Percentiles rank a stretch among this genome's conserved stretches.
Conservation (phyloP, 2,329 filamentous ascomycete species). For the Chrysoporthe puriensis region DNA sequence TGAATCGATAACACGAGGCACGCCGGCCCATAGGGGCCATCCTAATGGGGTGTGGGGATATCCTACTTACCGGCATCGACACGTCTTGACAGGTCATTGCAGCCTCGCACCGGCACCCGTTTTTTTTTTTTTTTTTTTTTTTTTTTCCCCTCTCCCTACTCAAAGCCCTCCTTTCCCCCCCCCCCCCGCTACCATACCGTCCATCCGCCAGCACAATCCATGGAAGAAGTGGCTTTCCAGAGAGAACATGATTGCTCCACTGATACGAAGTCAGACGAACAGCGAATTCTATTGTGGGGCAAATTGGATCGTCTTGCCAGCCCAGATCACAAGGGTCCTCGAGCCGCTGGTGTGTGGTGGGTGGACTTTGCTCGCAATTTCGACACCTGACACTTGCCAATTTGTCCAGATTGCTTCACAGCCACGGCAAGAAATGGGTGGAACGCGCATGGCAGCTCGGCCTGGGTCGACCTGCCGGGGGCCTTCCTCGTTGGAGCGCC, state of each 20-base stretch:
- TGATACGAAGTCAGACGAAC: slow-evolving; percentile 9
- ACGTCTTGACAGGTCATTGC: neutral
- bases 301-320: neutral
- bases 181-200: no score
- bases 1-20: slow-evolving; percentile 10
- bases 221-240: neutral
- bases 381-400: slow-evolving; percentile 20
- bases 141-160: neutral
- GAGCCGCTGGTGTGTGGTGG: neutral
- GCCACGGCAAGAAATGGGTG: slow-evolving; percentile 21
- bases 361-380: slow-evolving; percentile 25
- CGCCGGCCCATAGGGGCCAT: neutral
- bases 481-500: slow-evolving; percentile 13
- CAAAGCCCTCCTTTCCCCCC: neutral
- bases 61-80: neutral
- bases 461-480: slow-evolving; percentile 5
- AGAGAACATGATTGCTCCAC: neutral
- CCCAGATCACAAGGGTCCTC: neutral
- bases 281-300: slow-evolving; percentile 8
- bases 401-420: slow-evolving; percentile 25
- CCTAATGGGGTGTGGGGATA: slow-evolving; percentile 8
- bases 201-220: neutral
- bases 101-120: neutral
- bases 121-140: neutral
- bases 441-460: slow-evolving; percentile 11